These are phyloP conservation scores for Paecilomyces formosus DNA, from an alignment of 2,329 filamentous ascomycete species.

Conservation along the genomic window DNA sequence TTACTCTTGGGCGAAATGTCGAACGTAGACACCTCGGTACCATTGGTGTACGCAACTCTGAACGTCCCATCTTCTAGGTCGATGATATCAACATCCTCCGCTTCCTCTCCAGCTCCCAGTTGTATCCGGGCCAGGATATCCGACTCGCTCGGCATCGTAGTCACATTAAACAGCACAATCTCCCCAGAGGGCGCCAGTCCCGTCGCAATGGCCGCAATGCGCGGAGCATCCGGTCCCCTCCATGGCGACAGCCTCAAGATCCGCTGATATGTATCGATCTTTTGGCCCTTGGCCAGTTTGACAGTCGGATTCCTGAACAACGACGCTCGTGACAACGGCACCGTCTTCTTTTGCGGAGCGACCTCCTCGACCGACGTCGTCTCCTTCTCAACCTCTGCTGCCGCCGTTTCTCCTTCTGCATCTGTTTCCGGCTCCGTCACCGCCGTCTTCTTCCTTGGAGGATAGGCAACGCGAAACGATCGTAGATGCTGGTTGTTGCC, in stretches of 20 bases:
- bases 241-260: constrained; percentile 51
- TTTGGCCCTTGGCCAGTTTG: constrained; percentile 25
- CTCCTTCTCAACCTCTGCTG: constrained; percentile 11
- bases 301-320: constrained; percentile 40
- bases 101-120: constrained; percentile 45
- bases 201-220: constrained; percentile 71
- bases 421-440: neutral
- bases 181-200: constrained; percentile 69
- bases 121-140: constrained; percentile 50
- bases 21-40: constrained; percentile 64
- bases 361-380: constrained; percentile 14
- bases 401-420: constrained; percentile 4
- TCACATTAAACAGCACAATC: constrained; percentile 71
- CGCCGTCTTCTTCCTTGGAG: constrained; percentile 39
- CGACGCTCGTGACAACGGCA: constrained; percentile 42
- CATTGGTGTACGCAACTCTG: constrained; percentile 70
- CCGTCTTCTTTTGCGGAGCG: constrained; percentile 25
- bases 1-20: constrained; percentile 47
- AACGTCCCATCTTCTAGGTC: constrained; percentile 42
- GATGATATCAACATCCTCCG: constrained; percentile 39
- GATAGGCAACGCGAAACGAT: constrained; percentile 58
- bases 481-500: constrained; percentile 81
- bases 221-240: constrained; percentile 45
- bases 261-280: constrained; percentile 54
- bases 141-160: constrained; percentile 41